Evolutionary conservation across 192 early-diverging fungal species (phyloP).

Genomic region (Podila epicladia): DNA sequence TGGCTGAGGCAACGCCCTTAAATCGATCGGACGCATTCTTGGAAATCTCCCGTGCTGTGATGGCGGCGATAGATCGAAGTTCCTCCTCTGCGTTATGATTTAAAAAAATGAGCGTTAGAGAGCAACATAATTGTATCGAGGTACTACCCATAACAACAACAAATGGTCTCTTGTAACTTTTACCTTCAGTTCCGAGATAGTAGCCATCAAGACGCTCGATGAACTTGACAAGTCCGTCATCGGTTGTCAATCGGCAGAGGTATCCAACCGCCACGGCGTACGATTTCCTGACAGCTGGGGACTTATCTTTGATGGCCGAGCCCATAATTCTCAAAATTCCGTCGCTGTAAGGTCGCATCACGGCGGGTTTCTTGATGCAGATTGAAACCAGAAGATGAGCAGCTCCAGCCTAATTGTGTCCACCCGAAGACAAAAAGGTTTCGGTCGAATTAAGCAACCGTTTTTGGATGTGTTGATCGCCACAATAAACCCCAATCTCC

Average conservation of each 20-base stretch:
- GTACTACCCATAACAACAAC: background rate
- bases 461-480: background rate
- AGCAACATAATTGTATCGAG: background rate
- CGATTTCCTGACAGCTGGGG: slow-evolving; percentile 84
- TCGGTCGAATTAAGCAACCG: background rate
- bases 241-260: slow-evolving; percentile 68
- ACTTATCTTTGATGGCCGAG: slow-evolving; percentile 79
- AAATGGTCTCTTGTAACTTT: background rate
- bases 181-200: slow-evolving; percentile 79
- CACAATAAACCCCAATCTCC: background rate
- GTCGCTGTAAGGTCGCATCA: slow-evolving; percentile 78
- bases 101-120: background rate
- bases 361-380: slow-evolving; percentile 71
- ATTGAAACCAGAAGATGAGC: slow-evolving; percentile 87
- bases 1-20: slow-evolving; percentile 58
- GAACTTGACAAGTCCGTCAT: slow-evolving; percentile 68
- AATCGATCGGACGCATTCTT: slow-evolving; percentile 70
- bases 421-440: background rate
- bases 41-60: slow-evolving; percentile 73
- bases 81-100: slow-evolving; percentile 68
- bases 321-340: slow-evolving; percentile 79
- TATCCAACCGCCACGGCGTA: slow-evolving; percentile 89
- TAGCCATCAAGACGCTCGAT: slow-evolving; percentile 75
- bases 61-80: slow-evolving; percentile 70
- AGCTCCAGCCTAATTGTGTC: slow-evolving; percentile 75